Evolutionary conservation across 2,329 filamentous ascomycete species (phyloP).

Genomic region (Epichloe scottii): DNA sequence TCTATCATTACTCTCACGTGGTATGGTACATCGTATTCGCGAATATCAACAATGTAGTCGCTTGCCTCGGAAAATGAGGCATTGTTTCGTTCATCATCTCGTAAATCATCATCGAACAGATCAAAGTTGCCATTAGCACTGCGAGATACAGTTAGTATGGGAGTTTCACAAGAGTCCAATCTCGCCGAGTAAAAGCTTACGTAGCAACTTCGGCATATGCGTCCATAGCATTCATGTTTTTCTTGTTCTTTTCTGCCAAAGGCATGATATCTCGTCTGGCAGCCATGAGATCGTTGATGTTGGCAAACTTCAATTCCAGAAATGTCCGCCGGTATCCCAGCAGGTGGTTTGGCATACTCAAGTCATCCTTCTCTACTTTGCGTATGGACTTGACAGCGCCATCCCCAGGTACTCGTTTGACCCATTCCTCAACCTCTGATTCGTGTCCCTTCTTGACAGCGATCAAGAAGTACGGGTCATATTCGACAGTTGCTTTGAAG

Average conservation of each 20-base stretch:
- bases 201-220: constrained; percentile 92
- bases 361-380: constrained; percentile 80
- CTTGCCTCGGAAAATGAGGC: constrained; percentile 72
- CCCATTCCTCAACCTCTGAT: constrained; percentile 92
- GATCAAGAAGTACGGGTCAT: constrained; percentile 91
- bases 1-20: constrained; percentile 98
- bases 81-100: constrained; percentile 70
- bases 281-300: constrained; percentile 75
- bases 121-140: constrained; percentile 76
- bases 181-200: constrained; percentile 36
- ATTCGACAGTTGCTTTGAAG: constrained; percentile 94
- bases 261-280: constrained; percentile 76
- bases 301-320: constrained; percentile 74
- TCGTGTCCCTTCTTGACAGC: constrained; percentile 82
- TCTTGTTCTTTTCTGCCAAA: constrained; percentile 91
- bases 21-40: constrained; percentile 98
- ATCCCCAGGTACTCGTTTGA: constrained; percentile 62
- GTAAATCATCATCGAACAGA: constrained; percentile 84
- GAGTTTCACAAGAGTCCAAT: neutral
- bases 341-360: constrained; percentile 90
- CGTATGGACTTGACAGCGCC: constrained; percentile 70
- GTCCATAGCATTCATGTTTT: constrained; percentile 93
- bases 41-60: constrained; percentile 95
- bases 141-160: constrained; percentile 8
- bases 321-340: constrained; percentile 84